Evolutionary conservation across 768 basidiomycete genomes (phyloP), one percentile per base, ranked within the genome.

Genomic region (Termitomyces sp.): DNA sequence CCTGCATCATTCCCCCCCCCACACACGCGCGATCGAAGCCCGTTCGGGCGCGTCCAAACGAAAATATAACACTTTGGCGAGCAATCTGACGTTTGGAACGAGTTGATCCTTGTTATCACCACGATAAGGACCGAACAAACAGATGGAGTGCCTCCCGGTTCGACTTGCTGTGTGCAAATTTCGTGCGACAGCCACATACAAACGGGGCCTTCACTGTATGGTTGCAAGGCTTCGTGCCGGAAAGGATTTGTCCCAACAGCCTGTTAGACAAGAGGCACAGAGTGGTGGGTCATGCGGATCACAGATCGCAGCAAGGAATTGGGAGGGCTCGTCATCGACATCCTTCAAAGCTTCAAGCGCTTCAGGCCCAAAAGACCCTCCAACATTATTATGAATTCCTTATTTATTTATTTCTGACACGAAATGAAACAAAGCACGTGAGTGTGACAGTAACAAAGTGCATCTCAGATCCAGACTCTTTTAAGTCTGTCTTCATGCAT

Each of bases 101-200:
- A 48, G 40, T 59, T 62, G 14, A 54, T 56, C 7, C 35, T 50
- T 18, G 59, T 64, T 47, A 33, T 61, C 12, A 53, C 61, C 23
- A 56, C 48, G 33, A 61, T 61, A 50, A 30, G 57, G 10, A 56
- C 58, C 1, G 59, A 38, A 59, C 59, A 47, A 61, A 41, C 63
- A 59, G 40, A 60, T 55, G 38, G 13, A 59, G 12, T 13, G 58
- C 18, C 55, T 54, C 20, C 38, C 58, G 32, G 40, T 20, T 6
- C 46, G 57, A 3, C 57, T 61, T 20, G 35, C 57, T 13, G 28
- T 43, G 51, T 59, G 55, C 10, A 55, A 33, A 5, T 62, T 47
- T 36, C 13, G 28, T 35, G 35, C 35, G 28, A 28, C 50, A 41
- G 50, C 33, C 41, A 28, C 33, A 18, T 51, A 53, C 26, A 61